phyloP scores from a whole-genome alignment of 1,139 yeast genomes.

The Kodamaea sp. region DNA sequence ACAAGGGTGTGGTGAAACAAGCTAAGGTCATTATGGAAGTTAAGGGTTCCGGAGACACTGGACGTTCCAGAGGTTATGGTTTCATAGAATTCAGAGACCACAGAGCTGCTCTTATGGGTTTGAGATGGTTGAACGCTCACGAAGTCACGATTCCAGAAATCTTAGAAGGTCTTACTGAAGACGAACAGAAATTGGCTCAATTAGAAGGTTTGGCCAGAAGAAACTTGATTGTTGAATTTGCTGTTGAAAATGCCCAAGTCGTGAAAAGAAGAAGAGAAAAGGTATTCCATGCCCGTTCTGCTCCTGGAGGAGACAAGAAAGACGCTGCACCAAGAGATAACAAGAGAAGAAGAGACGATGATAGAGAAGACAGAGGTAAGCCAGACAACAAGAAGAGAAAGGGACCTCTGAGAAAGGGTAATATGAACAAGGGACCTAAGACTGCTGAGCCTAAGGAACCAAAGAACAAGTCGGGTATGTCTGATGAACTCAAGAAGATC shows the following conservation, averaged over 20 bases:
- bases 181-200: slow-evolving; percentile 57
- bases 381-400: slow-evolving; percentile 25
- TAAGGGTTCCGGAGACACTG: slow-evolving; percentile 82
- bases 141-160: slow-evolving; percentile 74
- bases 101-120: slow-evolving; percentile 90
- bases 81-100: slow-evolving; percentile 90
- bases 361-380: slow-evolving; percentile 12
- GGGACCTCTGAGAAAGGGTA: slow-evolving; percentile 35
- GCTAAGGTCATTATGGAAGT: slow-evolving; percentile 92
- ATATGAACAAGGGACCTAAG: slow-evolving; percentile 41
- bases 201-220: slow-evolving; percentile 61
- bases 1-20: slow-evolving; percentile 89
- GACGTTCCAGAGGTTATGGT: slow-evolving; percentile 96
- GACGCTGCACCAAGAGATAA: slow-evolving; percentile 15
- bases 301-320: slow-evolving; percentile 15
- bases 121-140: slow-evolving; percentile 96
- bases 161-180: slow-evolving; percentile 69
- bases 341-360: slow-evolving; percentile 26
- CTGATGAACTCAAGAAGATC: slow-evolving; percentile 59
- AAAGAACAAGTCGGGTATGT: slow-evolving; percentile 41
- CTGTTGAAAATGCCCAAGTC: slow-evolving; percentile 92
- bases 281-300: slow-evolving; percentile 48
- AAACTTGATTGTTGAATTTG: slow-evolving; percentile 90
- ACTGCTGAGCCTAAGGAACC: slow-evolving; percentile 14
- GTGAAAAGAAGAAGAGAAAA: slow-evolving; percentile 85